Conservation (phyloP, 1,139 yeast species). For the Casaregolazyma suthepensis region DNA sequence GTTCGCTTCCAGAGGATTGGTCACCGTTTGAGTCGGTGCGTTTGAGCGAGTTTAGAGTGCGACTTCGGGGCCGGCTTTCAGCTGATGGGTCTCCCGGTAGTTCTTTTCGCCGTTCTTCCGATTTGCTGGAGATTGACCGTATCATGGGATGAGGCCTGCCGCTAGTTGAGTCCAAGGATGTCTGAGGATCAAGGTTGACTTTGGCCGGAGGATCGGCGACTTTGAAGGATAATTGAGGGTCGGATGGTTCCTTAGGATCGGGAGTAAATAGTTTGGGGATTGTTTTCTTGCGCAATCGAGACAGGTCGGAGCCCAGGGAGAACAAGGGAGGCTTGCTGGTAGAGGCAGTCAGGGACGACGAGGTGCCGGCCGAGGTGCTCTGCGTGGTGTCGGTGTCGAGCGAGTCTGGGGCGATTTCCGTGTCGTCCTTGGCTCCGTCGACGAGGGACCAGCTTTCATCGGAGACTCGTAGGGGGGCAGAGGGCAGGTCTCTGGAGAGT, state of each 20-base stretch:
- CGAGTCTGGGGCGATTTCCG: not conserved
- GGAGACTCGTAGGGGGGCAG: not conserved
- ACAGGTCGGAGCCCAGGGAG: not conserved
- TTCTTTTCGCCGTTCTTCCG: constrained; percentile 10
- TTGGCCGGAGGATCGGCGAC: not conserved
- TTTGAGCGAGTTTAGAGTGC: constrained; percentile 21
- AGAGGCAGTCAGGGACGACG: not conserved
- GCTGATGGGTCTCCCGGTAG: not conserved
- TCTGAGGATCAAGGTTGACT: not conserved
- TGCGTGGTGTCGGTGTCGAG: not conserved
- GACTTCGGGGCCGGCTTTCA: constrained; percentile 18
- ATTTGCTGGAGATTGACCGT: constrained; percentile 15
- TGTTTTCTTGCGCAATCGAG: constrained; percentile 6
- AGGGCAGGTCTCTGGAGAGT: not conserved
- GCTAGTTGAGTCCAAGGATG: not conserved
- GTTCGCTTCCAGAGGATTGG: not conserved
- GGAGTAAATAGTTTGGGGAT: constrained; percentile 12
- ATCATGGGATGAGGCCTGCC: constrained; percentile 14
- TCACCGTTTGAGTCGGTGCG: constrained; percentile 9
- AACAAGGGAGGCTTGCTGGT: not conserved
- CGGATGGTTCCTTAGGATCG: constrained; percentile 5
- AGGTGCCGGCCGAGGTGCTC: not conserved
- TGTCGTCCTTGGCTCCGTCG: not conserved
- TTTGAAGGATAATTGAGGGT: not conserved
- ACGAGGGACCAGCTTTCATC: not conserved